Base-by-base conservation (phyloP, 2,329 filamentous ascomycete genomes). In the Coleophoma crateriformis region DNA sequence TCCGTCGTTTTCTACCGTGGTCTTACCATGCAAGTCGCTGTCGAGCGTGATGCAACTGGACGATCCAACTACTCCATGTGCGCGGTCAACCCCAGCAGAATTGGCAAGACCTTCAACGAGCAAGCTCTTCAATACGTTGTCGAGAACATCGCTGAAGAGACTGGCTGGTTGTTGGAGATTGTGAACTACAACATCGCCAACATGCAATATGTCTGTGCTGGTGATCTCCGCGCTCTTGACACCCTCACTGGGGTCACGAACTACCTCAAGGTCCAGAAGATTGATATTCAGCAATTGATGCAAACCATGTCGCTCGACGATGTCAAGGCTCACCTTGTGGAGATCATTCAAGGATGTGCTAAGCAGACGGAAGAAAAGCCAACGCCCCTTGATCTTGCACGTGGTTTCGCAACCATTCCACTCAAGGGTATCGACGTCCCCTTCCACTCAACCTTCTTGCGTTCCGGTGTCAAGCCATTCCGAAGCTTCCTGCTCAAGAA, bases 41-140 rank as follows among this genome's bases (percentile, higher is more conserved):
- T 99, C 56, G 94, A 97, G 76, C 90, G 94, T 67, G 94, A 99
- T 68, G 91, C 86, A 51, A 77, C 82, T 57, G 94, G 94, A 35
- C 88, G 94, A 50, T 96, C 91, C 60, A 97, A 97, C 78, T 99
- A 99, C 78, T 91, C 88, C 54, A 99, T 99, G 94, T 96, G 92
- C 69, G 94, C 94, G 50, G 92, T 99, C 71, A 99, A 99, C 76
- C 94, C 94, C 34, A 96, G 90, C 76, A 86, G 94, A 57, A 96
- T 99, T 69, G 95, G 89, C 65, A 96, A 95, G 81, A 96, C 90
- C 1, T 99, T 99, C 80, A 96, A 95, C 73, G 94, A 99, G 73
- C 88, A 94, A 68, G 94, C 94, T 39, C 79, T 99, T 57, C 91
- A 96, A 67, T 99, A 96, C 65, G 90, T 99, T 35, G 92, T 97